These are phyloP conservation scores for Fusarium nematophilum DNA, from an alignment of 2,329 filamentous ascomycete genomes.

Conservation along the genomic window DNA sequence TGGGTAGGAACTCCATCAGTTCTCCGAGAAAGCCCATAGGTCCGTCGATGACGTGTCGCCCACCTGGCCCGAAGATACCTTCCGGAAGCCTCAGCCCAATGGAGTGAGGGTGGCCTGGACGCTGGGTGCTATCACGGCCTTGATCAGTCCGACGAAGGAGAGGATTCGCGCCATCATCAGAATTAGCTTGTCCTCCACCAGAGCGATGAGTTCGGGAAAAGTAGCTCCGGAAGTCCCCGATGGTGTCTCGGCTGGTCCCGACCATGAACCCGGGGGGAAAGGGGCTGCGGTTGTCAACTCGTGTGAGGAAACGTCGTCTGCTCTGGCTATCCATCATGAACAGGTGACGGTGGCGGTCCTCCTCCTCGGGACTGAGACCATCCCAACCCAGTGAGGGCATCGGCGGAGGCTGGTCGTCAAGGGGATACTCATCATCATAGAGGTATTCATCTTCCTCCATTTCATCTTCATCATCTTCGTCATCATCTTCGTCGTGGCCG, in stretches of 20 bases:
- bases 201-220: slow-evolving; percentile 65
- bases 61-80: slow-evolving; percentile 54
- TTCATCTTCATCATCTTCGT: slow-evolving; percentile 75
- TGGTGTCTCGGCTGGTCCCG: slow-evolving; percentile 62
- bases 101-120: slow-evolving; percentile 61
- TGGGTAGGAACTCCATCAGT: slow-evolving; percentile 65
- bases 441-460: slow-evolving; percentile 75
- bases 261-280: slow-evolving; percentile 70
- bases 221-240: slow-evolving; percentile 63
- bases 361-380: slow-evolving; percentile 62
- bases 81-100: slow-evolving; percentile 65
- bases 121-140: slow-evolving; percentile 59
- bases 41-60: slow-evolving; percentile 56
- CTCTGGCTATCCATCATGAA: slow-evolving; percentile 63
- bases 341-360: slow-evolving; percentile 60
- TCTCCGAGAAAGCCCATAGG: slow-evolving; percentile 67
- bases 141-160: slow-evolving; percentile 75
- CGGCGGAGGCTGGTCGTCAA: slow-evolving; percentile 57
- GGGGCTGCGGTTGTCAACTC: slow-evolving; percentile 62
- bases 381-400: slow-evolving; percentile 69
- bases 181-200: slow-evolving; percentile 64
- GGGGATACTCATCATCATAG: slow-evolving; percentile 69
- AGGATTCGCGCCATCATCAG: slow-evolving; percentile 88
- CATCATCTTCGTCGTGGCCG: slow-evolving; percentile 68
- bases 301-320: slow-evolving; percentile 48